Evolutionary conservation across 495 filamentous ascomycete genomes (phyloP).

Genomic region (Podospora appendiculata): DNA sequence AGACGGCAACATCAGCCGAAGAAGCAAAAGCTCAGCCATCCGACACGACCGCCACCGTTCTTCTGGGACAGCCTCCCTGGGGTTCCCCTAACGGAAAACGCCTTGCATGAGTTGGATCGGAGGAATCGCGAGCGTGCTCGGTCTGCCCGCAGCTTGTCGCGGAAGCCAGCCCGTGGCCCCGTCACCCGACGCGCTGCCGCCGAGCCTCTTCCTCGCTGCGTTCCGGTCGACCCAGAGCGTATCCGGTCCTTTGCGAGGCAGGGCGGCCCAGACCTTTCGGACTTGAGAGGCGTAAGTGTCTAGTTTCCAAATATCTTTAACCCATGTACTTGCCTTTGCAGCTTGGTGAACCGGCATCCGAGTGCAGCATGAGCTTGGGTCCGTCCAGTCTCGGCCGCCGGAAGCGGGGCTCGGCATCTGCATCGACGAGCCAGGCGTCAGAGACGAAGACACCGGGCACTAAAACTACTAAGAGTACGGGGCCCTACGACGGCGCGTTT

Average conservation of each 20-base stretch:
- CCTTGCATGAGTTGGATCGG: not conserved
- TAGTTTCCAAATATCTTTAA: not conserved
- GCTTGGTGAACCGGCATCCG: not conserved
- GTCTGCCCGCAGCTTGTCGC: no score
- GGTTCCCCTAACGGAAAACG: not conserved
- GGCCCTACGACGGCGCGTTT: not conserved
- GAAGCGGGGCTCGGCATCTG: not conserved
- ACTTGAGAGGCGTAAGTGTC: not conserved
- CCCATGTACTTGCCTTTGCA: not conserved
- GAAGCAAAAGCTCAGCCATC: no score
- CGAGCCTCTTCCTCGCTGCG: not conserved
- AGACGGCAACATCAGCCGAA: no score
- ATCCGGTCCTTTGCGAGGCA: not conserved
- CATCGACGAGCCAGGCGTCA: not conserved
- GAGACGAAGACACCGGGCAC: not conserved
- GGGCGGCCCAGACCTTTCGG: not conserved
- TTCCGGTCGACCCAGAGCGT: not conserved
- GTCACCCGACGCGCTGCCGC: not conserved
- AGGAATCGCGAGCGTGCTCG: not conserved
- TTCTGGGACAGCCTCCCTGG: not conserved
- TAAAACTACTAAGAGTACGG: not conserved
- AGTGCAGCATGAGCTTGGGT: not conserved
- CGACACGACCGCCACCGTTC: no score
- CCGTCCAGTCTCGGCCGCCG: not conserved
- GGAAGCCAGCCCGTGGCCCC: no score